Evolutionary conservation across 805 yeast genomes (phyloP).

Genomic region (Ogataea methanolica): DNA sequence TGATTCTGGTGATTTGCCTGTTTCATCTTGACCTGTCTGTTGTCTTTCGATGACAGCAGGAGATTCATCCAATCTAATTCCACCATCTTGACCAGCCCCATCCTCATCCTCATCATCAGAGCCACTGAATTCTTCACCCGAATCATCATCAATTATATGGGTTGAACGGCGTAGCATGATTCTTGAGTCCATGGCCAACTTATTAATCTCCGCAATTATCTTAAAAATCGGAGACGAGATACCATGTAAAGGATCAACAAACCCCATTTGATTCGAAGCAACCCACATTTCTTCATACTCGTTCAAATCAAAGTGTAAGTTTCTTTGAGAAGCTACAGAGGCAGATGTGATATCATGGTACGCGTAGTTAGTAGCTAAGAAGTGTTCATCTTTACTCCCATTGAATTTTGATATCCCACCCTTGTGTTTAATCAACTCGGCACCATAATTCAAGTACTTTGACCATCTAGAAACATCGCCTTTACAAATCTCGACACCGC

Average conservation of each 20-base stretch:
- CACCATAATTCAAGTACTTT: constrained; percentile 58
- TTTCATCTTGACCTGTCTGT: background rate
- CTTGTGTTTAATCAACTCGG: constrained; percentile 51
- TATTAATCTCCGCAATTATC: constrained; percentile 63
- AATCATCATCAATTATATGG: constrained; percentile 7
- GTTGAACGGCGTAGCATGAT: constrained; percentile 23
- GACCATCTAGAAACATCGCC: constrained; percentile 82
- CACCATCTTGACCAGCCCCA: background rate
- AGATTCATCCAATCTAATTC: constrained; percentile 5
- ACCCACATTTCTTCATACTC: constrained; percentile 54
- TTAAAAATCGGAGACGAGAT: constrained; percentile 65
- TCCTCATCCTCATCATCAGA: constrained; percentile 4
- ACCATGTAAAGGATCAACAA: constrained; percentile 67
- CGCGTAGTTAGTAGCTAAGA: constrained; percentile 74
- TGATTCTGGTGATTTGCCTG: constrained; percentile 17
- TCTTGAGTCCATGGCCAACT: constrained; percentile 51
- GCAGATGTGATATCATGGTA: constrained; percentile 75
- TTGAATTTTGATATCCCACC: constrained; percentile 58
- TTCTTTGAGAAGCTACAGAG: constrained; percentile 51
- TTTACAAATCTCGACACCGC: constrained; percentile 78
- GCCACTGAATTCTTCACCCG: background rate
- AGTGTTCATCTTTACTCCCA: constrained; percentile 55
- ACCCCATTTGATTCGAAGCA: constrained; percentile 34
- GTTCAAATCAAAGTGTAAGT: constrained; percentile 58
- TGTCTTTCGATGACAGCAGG: constrained; percentile 3